These are phyloP conservation scores for Paradendryphiella salina DNA, from an alignment of 2,329 filamentous ascomycete genomes.

Conservation along the genomic window DNA sequence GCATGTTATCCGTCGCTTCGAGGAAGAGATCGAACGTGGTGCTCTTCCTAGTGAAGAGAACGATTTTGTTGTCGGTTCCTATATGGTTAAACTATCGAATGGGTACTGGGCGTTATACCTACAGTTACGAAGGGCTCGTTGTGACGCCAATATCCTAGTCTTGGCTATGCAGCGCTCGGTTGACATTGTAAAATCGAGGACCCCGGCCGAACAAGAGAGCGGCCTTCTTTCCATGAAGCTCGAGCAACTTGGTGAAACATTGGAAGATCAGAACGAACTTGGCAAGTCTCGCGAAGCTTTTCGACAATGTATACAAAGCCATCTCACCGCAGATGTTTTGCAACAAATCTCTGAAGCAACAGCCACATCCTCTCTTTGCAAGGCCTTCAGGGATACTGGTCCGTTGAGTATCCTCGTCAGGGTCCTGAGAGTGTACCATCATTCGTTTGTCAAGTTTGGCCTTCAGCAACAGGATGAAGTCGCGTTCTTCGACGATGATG, in stretches of 20 bases:
- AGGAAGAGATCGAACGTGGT: conserved; percentile 17
- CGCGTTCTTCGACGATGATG: conserved; percentile 43
- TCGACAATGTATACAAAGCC: conserved; percentile 62
- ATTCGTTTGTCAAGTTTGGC: conserved; percentile 51
- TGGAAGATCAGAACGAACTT: conserved; percentile 56
- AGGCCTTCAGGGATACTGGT: conserved; percentile 59
- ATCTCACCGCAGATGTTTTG: conserved; percentile 63
- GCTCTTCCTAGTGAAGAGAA: conserved; percentile 8
- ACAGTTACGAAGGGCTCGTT: conserved; percentile 53
- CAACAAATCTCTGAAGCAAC: conserved; percentile 58
- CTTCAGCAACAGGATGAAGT: conserved; percentile 57
- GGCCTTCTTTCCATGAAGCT: conserved; percentile 66
- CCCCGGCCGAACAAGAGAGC: conserved; percentile 59
- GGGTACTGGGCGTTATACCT: conserved; percentile 69
- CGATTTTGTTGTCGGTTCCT: conserved; percentile 23
- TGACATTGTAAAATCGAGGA: conserved; percentile 61
- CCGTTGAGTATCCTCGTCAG: conserved; percentile 60
- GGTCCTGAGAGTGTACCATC: conserved; percentile 62
- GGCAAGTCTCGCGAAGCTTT: conserved; percentile 64
- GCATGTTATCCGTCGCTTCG: conserved; percentile 34
- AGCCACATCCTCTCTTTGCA: conserved; percentile 54
- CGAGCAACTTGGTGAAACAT: conserved; percentile 67
- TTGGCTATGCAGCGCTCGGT: conserved; percentile 66
- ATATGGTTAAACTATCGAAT: conserved; percentile 68
- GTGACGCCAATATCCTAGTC: conserved; percentile 53